These are phyloP conservation scores for Ogataea chonburiensis DNA, from an alignment of 805 yeast species.

Conservation along the genomic window DNA sequence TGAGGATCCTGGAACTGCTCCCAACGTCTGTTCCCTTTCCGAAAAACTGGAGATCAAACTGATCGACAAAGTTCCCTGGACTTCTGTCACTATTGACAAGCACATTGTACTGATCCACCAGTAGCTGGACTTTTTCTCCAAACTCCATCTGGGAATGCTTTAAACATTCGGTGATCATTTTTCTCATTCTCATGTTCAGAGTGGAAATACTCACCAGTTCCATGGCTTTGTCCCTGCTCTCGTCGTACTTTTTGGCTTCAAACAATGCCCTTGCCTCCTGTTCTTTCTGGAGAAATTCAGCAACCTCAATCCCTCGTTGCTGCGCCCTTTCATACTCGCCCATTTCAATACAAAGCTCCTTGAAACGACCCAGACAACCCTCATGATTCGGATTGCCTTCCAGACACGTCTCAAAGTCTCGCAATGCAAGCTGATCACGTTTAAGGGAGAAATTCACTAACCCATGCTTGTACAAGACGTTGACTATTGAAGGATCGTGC, in stretches of 20 bases:
- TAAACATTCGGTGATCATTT: constrained; percentile 33
- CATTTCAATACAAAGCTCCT: constrained; percentile 48
- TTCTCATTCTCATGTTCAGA: constrained; percentile 37
- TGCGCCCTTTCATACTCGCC: constrained; percentile 47
- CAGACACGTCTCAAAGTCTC: constrained; percentile 50
- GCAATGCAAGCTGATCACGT: constrained; percentile 51
- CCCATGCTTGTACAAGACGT: constrained; percentile 58
- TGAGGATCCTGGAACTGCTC: constrained; percentile 22
- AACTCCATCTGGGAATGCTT: constrained; percentile 17
- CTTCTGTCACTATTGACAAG: constrained; percentile 25
- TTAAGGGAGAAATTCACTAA: constrained; percentile 57
- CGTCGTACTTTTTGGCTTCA: constrained; percentile 22
- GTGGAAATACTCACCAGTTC: constrained; percentile 44
- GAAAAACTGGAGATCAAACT: constrained; percentile 31
- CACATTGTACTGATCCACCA: constrained; percentile 26
- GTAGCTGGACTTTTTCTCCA: constrained; percentile 19
- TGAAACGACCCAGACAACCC: constrained; percentile 50
- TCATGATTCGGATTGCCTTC: constrained; percentile 31
- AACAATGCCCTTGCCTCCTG: constrained; percentile 1
- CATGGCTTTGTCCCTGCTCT: constrained; percentile 34
- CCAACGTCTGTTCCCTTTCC: constrained; percentile 22
- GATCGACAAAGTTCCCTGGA: constrained; percentile 23
- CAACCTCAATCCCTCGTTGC: constrained; percentile 11
- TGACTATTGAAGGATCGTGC: constrained; percentile 33
- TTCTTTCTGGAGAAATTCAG: constrained; percentile 3